Base-by-base conservation (phyloP, 352 stramenopile species). In the Phytophthora boehmeriae region DNA sequence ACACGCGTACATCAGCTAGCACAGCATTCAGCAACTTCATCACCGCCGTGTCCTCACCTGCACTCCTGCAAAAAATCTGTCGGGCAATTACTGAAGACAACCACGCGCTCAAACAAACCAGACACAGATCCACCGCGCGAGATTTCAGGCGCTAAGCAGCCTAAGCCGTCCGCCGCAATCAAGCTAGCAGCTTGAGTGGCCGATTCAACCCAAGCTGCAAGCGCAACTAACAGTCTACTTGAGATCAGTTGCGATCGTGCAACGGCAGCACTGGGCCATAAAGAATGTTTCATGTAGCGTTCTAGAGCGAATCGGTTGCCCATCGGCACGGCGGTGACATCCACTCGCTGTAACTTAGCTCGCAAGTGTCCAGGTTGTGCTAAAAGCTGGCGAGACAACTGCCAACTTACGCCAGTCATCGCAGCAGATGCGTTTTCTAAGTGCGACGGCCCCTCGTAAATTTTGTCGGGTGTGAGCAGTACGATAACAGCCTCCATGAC, bases 401-500 rank as follows among this genome's bases (percentile, higher is more conserved):
- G 71, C 86, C 88, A 96, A 34, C 82, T 94, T 36, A 94, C 79
- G 6, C 71, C 72, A 38, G 68, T 89, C 11, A 74, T 76, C 1
- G 38, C 53, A 13, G 16, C 11, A 4, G 54, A 55, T 5, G 43
- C 66, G 17, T 62, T 50, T 0, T 70, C 54, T 25, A 49, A 45
- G 1, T 65, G 44, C 9, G 76, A 76, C 8, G 86, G 85, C 2
- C 74, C 76, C 10, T 79, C 71, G 49, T 90, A 96, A n/a, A 54
- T 48, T 30, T 89, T 88, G 0, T 46, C 65, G 10, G 88, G 88
- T 9, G 86, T 95, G 11, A 96, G 65, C 4, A 95, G 46, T 16
- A 95, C 74, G 28, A 96, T 83, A 8, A 89, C 69, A 8, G 86
- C 79, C 50, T 96, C 86, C 76, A 95, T 88, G 10, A 92, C 80